Base-by-base conservation (phyloP, 306 rosid genomes). In the Mucuna pruriens region DNA sequence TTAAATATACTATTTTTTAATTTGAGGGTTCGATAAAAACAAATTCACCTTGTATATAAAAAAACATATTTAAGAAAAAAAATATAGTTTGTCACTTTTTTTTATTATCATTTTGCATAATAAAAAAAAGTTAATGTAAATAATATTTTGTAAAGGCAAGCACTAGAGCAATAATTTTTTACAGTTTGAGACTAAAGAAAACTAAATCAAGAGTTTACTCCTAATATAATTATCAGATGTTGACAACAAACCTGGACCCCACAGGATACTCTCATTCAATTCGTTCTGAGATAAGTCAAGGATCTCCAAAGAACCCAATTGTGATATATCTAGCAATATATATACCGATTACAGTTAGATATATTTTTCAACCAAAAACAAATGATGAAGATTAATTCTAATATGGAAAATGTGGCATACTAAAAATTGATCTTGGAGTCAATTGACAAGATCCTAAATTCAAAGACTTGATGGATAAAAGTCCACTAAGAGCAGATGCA, bases 391-490 rank as follows among this genome's bases (percentile, higher is more conserved):
- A 22, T 57, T 22, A n/a, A n/a, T n/a, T 57, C 2, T 23, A 9
- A 23, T 57, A 9, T 22, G 26, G 15, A 2, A 51, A 51, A n/a
- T 7, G 7, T 22, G 5, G 6, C 63, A 1, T 57, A 57, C 63
- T 57, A 10, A 57, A 10, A 9, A 57, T 10, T 22, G 63, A 22
- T 54, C 62, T 54, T 0, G 26, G 13, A 20, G 62, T 19, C 13
- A 54, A 19, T 54, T 54, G 11, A 22, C 0, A 15, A 6, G 1
- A 0, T 48, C 20, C 20, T 48, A 73, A 33, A 36, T 4, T 2
- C n/a, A 81, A 65, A 2, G 29, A 51, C 29, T 63, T 63, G 7
- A 80, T 74, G 12, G 84, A 80, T 25, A 58, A 38, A 25, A 80
- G 58, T 0, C 34, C 58, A 17, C 44, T 46, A 3, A 73, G 45